Evolutionary conservation across 805 yeast genomes (phyloP), one percentile per base, ranked within the genome.

Genomic region (Saturnispora ahearnii): DNA sequence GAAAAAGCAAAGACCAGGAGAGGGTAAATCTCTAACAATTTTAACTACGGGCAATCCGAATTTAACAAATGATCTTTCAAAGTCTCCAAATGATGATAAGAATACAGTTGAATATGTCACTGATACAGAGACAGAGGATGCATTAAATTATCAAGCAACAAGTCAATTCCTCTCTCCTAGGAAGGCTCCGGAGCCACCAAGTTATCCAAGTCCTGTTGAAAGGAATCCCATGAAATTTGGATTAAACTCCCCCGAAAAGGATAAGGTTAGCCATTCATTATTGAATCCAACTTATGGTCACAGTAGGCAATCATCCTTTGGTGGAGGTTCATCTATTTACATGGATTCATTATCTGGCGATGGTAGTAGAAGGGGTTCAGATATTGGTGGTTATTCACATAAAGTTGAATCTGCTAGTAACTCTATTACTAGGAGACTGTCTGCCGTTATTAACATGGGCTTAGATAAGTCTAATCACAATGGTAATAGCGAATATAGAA

Each of bases 111-210:
- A 36, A 10, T 36, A 36, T 36, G 40, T 13, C 22, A 36, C 40
- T 22, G 43, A 46, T 15, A 29, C 21, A 21, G 32, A 24, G 11
- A 24, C 36, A 32, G 38, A 22, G 12, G 32, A 46, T 15, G n/a
- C 15, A 15, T 32, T 30, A n/a, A 42, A 30, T 15, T 13, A 40
- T 24, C 28, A 15, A 12, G 31, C 29, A 3, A 18, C 42, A 11
- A 49, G 45, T 24, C 57, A 51, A 33, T 82, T 82, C 59, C 64
- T 73, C 18, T 82, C 88, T 0, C 87, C 88, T n/a, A 72, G 88
- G 64, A 80, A 71, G 57, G 86, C 88, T 0, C 90, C 90, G 1
- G 74, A 74, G 47, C 88, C 88, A 0, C 89, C 89, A 3, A 50
- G 45, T 44, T 59, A 57, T 46, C 58, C 61, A 30, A 58, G 62